Evolutionary conservation across 192 early-diverging fungal species (phyloP).

Genomic region (Backusella morwellensis): DNA sequence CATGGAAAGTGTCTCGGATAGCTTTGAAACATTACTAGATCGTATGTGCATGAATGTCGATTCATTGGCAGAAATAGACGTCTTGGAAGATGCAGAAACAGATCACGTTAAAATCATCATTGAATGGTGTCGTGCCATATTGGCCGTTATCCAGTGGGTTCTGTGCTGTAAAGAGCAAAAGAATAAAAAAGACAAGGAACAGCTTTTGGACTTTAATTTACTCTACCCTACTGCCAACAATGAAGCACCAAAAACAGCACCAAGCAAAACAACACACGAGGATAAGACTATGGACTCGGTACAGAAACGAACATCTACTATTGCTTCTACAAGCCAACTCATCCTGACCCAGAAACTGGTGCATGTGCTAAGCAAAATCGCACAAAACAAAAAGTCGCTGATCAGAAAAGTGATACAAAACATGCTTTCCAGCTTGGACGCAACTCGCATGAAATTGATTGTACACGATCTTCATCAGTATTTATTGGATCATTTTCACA

Average conservation of each 20-base stretch:
- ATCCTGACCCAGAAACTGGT: conserved; percentile 14
- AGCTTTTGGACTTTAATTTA: neutral
- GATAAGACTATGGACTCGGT: neutral
- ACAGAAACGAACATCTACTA: neutral
- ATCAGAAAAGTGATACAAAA: neutral
- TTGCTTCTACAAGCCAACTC: neutral
- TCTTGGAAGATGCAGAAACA: neutral
- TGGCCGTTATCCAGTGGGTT: neutral
- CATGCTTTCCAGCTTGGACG: neutral
- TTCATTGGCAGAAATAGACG: neutral
- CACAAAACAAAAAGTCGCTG: neutral
- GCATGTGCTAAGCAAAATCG: conserved; percentile 7
- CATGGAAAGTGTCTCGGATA: conserved; percentile 6
- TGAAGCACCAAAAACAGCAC: neutral
- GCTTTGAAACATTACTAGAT: conserved; percentile 15
- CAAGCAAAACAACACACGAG: neutral
- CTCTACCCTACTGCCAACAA: neutral
- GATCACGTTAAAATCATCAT: neutral
- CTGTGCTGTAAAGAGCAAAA: neutral
- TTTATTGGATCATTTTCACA: conserved; percentile 34
- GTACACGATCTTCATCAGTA: conserved; percentile 25
- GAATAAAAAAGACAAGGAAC: neutral
- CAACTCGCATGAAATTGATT: neutral
- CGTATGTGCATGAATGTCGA: conserved; percentile 11
- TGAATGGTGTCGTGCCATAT: conserved; percentile 13